Evolutionary conservation across 306 rosid genomes (phyloP).

Genomic region (Vigna mungo): DNA sequence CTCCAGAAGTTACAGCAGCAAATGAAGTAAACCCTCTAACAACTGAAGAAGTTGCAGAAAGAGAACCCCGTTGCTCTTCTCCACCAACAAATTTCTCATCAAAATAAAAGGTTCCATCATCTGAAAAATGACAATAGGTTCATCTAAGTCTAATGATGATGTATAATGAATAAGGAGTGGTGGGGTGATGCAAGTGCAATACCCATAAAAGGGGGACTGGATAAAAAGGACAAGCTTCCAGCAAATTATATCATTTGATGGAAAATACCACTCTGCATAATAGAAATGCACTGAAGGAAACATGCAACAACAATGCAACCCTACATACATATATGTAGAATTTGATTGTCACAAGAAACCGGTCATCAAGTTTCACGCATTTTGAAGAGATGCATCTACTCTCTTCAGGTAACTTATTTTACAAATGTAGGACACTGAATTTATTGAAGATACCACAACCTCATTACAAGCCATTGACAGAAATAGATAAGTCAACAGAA

Average conservation of each 20-base stretch:
- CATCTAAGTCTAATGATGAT: constrained; percentile 37
- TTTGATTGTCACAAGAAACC: background rate
- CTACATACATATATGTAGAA: constrained; percentile 15
- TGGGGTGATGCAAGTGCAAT: constrained; percentile 30
- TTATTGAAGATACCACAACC: constrained; percentile 11
- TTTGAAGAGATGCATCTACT: constrained; percentile 30
- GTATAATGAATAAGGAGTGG: background rate
- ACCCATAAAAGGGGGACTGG: background rate
- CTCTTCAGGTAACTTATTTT: constrained; percentile 8
- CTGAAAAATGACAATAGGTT: constrained; percentile 52
- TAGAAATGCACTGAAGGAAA: background rate
- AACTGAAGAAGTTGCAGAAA: constrained; percentile 88
- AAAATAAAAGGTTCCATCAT: constrained; percentile 86
- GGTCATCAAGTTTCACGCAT: constrained; percentile 10
- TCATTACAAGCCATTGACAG: constrained; percentile 8
- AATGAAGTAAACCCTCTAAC: constrained; percentile 85
- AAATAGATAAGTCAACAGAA: constrained; percentile 7
- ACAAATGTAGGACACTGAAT: constrained; percentile 27
- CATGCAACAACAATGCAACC: constrained; percentile 15
- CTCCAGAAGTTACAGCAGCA: constrained; percentile 74
- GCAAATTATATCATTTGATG: background rate
- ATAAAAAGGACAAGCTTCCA: background rate
- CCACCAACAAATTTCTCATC: constrained; percentile 83
- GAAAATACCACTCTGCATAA: background rate
- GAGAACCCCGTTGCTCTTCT: constrained; percentile 70